These are phyloP conservation scores for Leccinum truebloodii DNA, from an alignment of 768 basidiomycete species.

Conservation along the genomic window DNA sequence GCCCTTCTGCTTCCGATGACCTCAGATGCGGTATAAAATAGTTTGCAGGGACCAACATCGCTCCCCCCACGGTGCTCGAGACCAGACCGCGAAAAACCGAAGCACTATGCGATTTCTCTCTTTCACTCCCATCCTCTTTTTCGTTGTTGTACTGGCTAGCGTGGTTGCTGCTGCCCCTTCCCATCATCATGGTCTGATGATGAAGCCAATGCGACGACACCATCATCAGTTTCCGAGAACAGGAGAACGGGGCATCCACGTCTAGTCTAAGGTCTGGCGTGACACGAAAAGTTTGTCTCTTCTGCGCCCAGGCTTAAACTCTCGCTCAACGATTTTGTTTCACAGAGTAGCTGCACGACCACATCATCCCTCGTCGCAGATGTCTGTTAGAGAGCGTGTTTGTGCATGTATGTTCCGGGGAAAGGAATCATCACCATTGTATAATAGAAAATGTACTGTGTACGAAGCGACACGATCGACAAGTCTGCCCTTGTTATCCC, in stretches of 20 bases:
- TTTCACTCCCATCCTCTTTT: slow-evolving; percentile 3
- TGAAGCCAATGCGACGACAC: slow-evolving; percentile 2
- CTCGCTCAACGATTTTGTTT: not conserved
- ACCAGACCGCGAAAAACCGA: not conserved
- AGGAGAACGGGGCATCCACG: not conserved
- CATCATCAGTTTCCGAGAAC: not conserved
- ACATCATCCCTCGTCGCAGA: not conserved
- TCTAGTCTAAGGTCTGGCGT: not conserved
- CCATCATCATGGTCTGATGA: not conserved
- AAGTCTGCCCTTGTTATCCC: not conserved
- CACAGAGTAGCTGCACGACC: slow-evolving; percentile 1
- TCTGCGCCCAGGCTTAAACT: not conserved
- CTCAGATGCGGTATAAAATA: slow-evolving; percentile 9
- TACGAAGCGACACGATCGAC: not conserved
- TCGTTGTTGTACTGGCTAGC: slow-evolving; percentile 1
- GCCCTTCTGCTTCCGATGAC: not conserved
- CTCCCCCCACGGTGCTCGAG: not conserved
- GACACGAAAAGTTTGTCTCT: not conserved
- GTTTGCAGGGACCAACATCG: not conserved
- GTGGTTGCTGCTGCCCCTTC: slow-evolving; percentile 5
- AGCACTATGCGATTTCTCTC: slow-evolving; percentile 10
- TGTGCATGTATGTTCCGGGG: not conserved
- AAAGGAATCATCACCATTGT: not conserved
- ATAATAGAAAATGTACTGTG: not conserved
- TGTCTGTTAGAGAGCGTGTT: not conserved